Base-by-base conservation (phyloP, 139 green algal species). In the Pleodorina starrii region DNA sequence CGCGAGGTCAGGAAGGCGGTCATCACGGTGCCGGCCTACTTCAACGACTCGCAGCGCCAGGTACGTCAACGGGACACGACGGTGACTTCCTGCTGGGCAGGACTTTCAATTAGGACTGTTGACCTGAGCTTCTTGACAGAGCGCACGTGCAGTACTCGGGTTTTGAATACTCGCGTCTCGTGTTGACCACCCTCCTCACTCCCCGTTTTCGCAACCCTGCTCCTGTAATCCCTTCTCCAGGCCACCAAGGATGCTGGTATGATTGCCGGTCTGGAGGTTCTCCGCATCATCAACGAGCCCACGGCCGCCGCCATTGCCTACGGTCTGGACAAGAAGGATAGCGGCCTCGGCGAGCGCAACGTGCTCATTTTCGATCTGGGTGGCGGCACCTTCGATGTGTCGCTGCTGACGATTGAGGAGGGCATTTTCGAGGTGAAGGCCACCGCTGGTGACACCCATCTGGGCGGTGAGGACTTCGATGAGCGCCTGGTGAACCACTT, bases 211-310 rank as follows among this genome's bases (percentile, higher is more conserved):
- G n/a, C n/a, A n/a, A n/a, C n/a, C n/a, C n/a, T n/a, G n/a, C n/a
- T n/a, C n/a, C n/a, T n/a, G n/a, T n/a, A n/a, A n/a, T n/a, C n/a
- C n/a, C n/a, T n/a, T n/a, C n/a, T n/a, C n/a, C 97, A 99, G 94
- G 97, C 97, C 32, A 99, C 97, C 86, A 99, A 99, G 95, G 98
- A 99, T 85, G 98, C 98, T 38, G 98, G 85, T 50, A 94, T 94
- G 44, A 99, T 99, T 85, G 94, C 97, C 25, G 98, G 98, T 66
- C 91, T 99, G 44, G 98, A 99, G 80, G 98, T 99, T 86, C 93
- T 99, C 83, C 98, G 98, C 60, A 99, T 99, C 94, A 99, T 99
- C 93, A 99, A 99, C 89, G 98, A 99, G 96, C 98, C 98, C 51
- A 99, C 98, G 0, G 98, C 98, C 40, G 98, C 98, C 12, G 98